These are phyloP conservation scores for Schizothecium vesticola DNA, from an alignment of 495 filamentous ascomycete genomes.

Conservation along the genomic window DNA sequence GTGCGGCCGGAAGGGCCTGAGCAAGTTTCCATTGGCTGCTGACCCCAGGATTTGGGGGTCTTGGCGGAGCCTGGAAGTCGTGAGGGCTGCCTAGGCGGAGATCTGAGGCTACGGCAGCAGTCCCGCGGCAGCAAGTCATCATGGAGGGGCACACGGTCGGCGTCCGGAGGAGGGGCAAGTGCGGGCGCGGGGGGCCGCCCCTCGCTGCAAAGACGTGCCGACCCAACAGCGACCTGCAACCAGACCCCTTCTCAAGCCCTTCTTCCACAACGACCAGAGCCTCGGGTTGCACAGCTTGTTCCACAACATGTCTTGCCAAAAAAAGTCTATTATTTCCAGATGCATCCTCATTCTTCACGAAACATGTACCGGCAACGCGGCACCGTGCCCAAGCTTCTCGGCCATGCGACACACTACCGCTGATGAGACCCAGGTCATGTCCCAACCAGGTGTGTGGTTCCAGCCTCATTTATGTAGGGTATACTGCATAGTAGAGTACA, in stretches of 20 bases:
- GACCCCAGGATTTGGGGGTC: not conserved
- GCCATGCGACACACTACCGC: not conserved
- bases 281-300: not conserved
- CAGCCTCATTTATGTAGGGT: not conserved
- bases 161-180: not conserved
- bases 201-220: too few species aligned
- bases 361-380: not conserved
- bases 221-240: too few species aligned
- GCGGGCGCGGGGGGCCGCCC: too few species aligned
- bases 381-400: not conserved
- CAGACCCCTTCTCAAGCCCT: not conserved
- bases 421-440: not conserved
- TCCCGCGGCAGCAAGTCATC: not conserved
- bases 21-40: slow-evolving; percentile 50
- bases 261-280: not conserved
- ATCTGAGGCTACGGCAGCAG: not conserved
- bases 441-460: not conserved
- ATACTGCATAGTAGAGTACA: too few species aligned
- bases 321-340: not conserved
- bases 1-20: slow-evolving; percentile 34
- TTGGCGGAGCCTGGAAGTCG: slow-evolving; percentile 1
- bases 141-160: not conserved
- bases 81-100: not conserved
- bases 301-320: not conserved
- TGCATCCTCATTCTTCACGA: not conserved